Base-by-base conservation (phyloP, 208 protist species). In the Trypanosoma melophagium region DNA sequence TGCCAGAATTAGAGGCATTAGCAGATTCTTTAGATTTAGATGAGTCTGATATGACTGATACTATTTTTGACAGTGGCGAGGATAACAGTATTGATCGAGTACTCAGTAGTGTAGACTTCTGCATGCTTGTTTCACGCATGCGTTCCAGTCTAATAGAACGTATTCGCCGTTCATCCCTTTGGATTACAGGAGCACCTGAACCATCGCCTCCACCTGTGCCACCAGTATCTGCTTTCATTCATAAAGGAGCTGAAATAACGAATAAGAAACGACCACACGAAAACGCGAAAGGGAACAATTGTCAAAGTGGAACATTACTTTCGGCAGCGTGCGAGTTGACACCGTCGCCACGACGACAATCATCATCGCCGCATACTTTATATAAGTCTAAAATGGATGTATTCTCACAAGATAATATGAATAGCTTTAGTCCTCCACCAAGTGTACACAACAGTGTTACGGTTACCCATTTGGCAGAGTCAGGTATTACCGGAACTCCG, bases 51-150 rank as follows among this genome's bases (percentile, higher is more conserved):
- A 28, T 16, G 7, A 31, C 22, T 9, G 8, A 40, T 54, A 25
- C 4, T 50, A 28, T 19, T 25, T 14, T 19, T 59, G 5, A 51
- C 22, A 54, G 12, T 51, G 22, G 28, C 44, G 25, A 63, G 13
- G 69, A 67, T 9, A 42, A 42, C 5, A 68, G 22, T 24, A 16
- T 13, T 22, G 52, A 80, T 42, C 45, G 59, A 13, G 45, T 40
- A 31, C 57, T 86, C 38, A 70, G 47, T 8, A 54, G 78, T 25
- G 74, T 81, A 14, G 86, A 92, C 53, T 89, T 92, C 31, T 92
- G 86, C 47, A 71, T 92, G 21, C 55, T 92, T 13, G 76, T 92
- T 25, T 86, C 86, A 13, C 86, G 86, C 13, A 77, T 92, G 58
- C 77, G 79, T 0, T 79, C 83, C 3, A 55, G 44, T 3, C 40